These are phyloP conservation scores for Jasminum sambac DNA, from an alignment of 257 asterid genomes.

Conservation along the genomic window DNA sequence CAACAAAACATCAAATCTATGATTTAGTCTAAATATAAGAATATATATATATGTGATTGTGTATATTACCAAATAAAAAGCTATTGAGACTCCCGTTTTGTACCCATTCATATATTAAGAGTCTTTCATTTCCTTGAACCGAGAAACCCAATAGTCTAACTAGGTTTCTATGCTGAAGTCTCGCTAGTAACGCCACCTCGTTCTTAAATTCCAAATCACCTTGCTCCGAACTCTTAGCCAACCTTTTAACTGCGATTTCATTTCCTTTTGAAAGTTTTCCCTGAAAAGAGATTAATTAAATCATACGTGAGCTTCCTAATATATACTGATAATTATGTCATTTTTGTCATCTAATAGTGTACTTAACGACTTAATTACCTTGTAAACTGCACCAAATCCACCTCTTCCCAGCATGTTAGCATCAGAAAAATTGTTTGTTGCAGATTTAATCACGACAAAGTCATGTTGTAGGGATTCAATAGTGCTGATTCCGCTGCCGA, in stretches of 20 bases:
- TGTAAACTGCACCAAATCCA: conserved; percentile 12
- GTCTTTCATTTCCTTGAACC: neutral
- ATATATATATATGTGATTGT: too few relatives aligned
- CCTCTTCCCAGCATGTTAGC: conserved; percentile 1
- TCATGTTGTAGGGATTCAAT: neutral
- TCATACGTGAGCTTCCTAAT: neutral
- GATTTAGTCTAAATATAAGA: neutral
- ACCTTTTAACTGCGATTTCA: neutral
- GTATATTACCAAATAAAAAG: neutral
- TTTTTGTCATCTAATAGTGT: neutral
- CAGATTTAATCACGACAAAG: neutral
- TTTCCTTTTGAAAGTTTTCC: neutral
- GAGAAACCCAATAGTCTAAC: conserved; percentile 8
- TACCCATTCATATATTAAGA: conserved; percentile 2
- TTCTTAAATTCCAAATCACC: conserved; percentile 6
- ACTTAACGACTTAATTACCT: neutral
- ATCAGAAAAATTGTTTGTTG: neutral
- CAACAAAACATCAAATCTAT: too few relatives aligned
- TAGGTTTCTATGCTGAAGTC: conserved; percentile 6
- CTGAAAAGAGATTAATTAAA: conserved; percentile 8
- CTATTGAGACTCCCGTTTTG: neutral
- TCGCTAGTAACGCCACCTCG: neutral
- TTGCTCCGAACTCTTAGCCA: neutral
- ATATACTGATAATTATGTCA: neutral
- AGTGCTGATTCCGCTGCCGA: neutral